Evolutionary conservation across 2,329 filamentous ascomycete species (phyloP).

Genomic region (Fusarium sublunatum): DNA sequence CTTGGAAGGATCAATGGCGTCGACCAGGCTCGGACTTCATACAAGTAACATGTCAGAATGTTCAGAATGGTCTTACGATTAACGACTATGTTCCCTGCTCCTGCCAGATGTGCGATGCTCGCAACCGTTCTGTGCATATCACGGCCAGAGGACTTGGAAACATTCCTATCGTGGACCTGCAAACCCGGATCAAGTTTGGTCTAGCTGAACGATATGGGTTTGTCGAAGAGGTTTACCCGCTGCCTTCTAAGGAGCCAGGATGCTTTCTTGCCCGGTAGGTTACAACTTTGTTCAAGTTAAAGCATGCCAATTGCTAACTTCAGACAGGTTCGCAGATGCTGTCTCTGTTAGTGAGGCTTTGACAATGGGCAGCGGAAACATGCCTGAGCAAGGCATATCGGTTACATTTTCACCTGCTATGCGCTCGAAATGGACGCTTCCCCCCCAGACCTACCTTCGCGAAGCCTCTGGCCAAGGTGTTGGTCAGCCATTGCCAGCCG

Average conservation of each 20-base stretch:
- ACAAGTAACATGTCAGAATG: constrained; percentile 42
- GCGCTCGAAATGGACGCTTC: constrained; percentile 49
- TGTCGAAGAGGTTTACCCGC: constrained; percentile 47
- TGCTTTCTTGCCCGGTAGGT: constrained; percentile 49
- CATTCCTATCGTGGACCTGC: constrained; percentile 36
- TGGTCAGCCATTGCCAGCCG: constrained; percentile 3
- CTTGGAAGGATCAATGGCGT: constrained; percentile 37
- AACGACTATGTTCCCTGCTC: constrained; percentile 47
- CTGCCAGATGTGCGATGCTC: constrained; percentile 46
- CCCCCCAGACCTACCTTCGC: constrained; percentile 6
- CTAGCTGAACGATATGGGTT: constrained; percentile 45
- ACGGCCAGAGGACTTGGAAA: constrained; percentile 18
- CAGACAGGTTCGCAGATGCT: constrained; percentile 44
- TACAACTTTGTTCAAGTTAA: background rate
- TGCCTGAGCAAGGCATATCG: constrained; percentile 45
- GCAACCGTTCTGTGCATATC: constrained; percentile 50
- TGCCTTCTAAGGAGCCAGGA: constrained; percentile 19
- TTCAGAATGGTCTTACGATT: constrained; percentile 6
- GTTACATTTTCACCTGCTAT: constrained; percentile 45
- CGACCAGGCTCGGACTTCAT: constrained; percentile 22
- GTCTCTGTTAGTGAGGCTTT: constrained; percentile 46
- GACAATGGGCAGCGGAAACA: constrained; percentile 28
- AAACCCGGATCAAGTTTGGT: constrained; percentile 47
- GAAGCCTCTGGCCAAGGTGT: constrained; percentile 1
- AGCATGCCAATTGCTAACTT: background rate